These are phyloP conservation scores for Tardiomyces depauwii DNA, from an alignment of 1,139 yeast genomes.

Conservation along the genomic window DNA sequence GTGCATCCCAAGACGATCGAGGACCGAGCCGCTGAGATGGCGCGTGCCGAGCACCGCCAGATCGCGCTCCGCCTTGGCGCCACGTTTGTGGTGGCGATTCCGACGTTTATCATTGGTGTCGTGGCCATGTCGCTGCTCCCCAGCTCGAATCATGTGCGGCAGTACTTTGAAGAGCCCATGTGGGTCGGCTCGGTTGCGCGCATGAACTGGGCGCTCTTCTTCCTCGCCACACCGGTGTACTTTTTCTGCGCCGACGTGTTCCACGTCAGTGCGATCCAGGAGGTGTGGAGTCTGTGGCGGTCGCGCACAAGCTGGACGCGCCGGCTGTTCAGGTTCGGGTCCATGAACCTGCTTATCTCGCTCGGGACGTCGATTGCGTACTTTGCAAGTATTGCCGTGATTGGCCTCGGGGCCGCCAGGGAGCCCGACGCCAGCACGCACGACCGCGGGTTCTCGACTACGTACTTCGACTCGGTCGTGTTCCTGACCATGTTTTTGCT, in stretches of 20 bases:
- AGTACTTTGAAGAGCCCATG: conserved; percentile 49
- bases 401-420: conserved; percentile 36
- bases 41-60: conserved; percentile 37
- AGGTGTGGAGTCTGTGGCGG: conserved; percentile 46
- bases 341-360: conserved; percentile 64
- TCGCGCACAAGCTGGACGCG: conserved; percentile 40
- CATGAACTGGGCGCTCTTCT: conserved; percentile 52
- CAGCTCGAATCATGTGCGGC: conserved; percentile 30
- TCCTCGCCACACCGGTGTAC: conserved; percentile 62
- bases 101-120: conserved; percentile 59
- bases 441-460: conserved; percentile 40
- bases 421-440: conserved; percentile 16
- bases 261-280: conserved; percentile 54
- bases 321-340: conserved; percentile 57
- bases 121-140: conserved; percentile 58
- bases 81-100: conserved; percentile 47
- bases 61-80: conserved; percentile 39
- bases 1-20: conserved; percentile 50
- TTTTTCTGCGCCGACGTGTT: conserved; percentile 66
- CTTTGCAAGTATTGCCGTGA: conserved; percentile 51
- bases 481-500: conserved; percentile 60
- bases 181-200: conserved; percentile 57
- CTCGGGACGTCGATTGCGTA: conserved; percentile 66
- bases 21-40: conserved; percentile 45
- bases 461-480: conserved; percentile 71